Base-by-base conservation (phyloP, 208 protist species). In the Crithidia fasciculata region DNA sequence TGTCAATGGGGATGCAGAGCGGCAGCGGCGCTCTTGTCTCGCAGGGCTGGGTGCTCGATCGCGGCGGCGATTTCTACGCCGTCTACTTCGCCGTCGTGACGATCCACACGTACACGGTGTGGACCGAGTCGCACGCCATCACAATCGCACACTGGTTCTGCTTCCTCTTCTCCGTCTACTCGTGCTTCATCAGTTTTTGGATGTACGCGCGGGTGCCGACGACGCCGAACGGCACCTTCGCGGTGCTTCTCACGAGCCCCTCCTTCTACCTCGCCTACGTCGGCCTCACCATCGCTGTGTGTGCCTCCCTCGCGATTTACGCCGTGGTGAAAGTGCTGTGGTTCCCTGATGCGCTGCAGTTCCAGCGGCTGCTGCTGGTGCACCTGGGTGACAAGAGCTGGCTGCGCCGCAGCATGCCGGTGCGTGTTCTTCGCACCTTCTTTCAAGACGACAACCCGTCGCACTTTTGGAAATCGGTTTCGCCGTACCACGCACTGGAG, bases 41-140 rank as follows among this genome's bases (percentile, higher is more conserved):
- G 16, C 69, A 76, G 9, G 82, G 78, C 19, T 76, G 81, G 41
- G 67, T 81, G 16, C 72, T 87, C 37, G 86, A 93, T 57, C 85
- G 81, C 8, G 73, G 80, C 12, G 86, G 94, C 43, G 89, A 95
- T 69, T 89, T 96, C 53, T 93, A 90, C 70, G 81, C 84, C 8
- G 72, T 83, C 0, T 98, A 96, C 76, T 89, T 91, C 41, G 80
- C 86, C 5, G 74, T 96, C 10, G 83, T 98, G 16, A 86, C 91
- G 39, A 76, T 96, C 13, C 92, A 97, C 75, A 89, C 86, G 3
- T 77, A 89, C 53, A 96, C 89, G 10, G 83, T 98, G 37, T 72
- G 87, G 28, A 81, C 90, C n/a, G 92, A 96, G 76, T 92, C 92
- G 15, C 87, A 96, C 77, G 85, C 65, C 43, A 88, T 96, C 68